Percentiles rank a stretch among this genome's conserved stretches.
These are phyloP conservation scores for Lachancea sp. DNA, from an alignment of 805 yeast species.

Conservation along the genomic window DNA sequence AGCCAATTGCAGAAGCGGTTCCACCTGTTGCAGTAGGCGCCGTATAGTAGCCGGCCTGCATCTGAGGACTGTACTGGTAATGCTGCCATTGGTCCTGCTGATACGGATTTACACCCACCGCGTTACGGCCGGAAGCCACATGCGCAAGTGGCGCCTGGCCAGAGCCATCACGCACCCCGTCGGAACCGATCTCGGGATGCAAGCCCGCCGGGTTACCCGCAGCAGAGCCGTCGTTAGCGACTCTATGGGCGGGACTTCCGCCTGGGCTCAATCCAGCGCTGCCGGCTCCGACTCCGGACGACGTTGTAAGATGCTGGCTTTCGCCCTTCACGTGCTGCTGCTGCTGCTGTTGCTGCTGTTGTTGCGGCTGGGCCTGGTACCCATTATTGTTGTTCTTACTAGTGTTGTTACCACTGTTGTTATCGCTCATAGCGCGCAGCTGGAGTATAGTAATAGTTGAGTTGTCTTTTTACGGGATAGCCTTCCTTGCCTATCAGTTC, in stretches of 20 bases:
- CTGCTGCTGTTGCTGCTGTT: not conserved
- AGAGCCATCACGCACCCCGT: not conserved
- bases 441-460: too few species aligned
- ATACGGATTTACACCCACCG: not conserved
- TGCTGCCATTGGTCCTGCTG: slow-evolving; percentile 5
- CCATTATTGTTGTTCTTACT: slow-evolving; percentile 8
- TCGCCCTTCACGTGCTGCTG: slow-evolving; percentile 1
- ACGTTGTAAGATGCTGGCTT: too few species aligned
- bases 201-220: not conserved
- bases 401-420: slow-evolving; percentile 1
- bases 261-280: not conserved
- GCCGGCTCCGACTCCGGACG: not conserved
- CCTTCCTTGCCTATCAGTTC: too few species aligned
- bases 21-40: too few species aligned
- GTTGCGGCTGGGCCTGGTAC: not conserved
- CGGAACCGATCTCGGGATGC: too few species aligned
- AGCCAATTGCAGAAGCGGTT: not conserved
- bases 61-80: slow-evolving; percentile 10
- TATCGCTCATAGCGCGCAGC: not conserved
- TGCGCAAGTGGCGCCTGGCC: not conserved
- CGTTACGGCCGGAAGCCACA: slow-evolving; percentile 1
- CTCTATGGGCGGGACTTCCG: not conserved
- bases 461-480: too few species aligned
- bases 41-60: slow-evolving; percentile 6
- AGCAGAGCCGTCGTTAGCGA: not conserved